Evolutionary conservation across 2,329 filamentous ascomycete genomes (phyloP), one percentile per base, ranked within the genome.

Genomic region (Aspergillus ustus): DNA sequence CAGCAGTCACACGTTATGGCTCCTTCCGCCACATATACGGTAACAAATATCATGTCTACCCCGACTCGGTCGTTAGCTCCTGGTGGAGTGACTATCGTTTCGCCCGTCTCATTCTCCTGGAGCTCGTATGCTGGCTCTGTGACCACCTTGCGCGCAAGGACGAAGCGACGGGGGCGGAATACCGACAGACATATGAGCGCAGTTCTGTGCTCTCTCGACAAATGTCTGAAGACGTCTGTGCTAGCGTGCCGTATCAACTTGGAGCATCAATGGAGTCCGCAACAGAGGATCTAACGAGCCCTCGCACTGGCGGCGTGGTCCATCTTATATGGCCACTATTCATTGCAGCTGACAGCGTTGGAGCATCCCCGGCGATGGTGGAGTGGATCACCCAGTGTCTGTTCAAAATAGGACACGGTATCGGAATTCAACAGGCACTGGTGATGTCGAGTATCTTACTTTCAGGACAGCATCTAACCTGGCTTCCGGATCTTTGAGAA

Each of bases 71-170:
- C 2, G n/a, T 66, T 8, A 64, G 65, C 22, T 54, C 60, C n/a
- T 60, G 63, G 57, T 71, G 70, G 69, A 71, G 66, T 37, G 58
- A 66, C 15, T 66, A 69, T 51, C 67, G 67, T 3, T 68, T 69
- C 59, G 63, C 65, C n/a, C 65, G 67, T 13, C 63, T 71, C 8
- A 57, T 66, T 20, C 53, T 71, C 7, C 56, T 67, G 5, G 60
- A 56, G 17, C 58, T 66, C 9, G 44, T 67, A 7, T 37, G 50
- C 20, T 55, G 29, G 13, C 17, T 58, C 43, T 51, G n/a, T 52
- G 19, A 62, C 51, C 28, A 53, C 19, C n/a, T 28, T 4, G 20
- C 29, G 20, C 45, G 19, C 25, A 22, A 29, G 22, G 17, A 51
- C 4, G 50, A 37, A 49, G 37, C 8, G 4, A n/a, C 28, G 7